Conservation (phyloP, 306 rosid genomes). For the Psophocarpus tetragonolobus region DNA sequence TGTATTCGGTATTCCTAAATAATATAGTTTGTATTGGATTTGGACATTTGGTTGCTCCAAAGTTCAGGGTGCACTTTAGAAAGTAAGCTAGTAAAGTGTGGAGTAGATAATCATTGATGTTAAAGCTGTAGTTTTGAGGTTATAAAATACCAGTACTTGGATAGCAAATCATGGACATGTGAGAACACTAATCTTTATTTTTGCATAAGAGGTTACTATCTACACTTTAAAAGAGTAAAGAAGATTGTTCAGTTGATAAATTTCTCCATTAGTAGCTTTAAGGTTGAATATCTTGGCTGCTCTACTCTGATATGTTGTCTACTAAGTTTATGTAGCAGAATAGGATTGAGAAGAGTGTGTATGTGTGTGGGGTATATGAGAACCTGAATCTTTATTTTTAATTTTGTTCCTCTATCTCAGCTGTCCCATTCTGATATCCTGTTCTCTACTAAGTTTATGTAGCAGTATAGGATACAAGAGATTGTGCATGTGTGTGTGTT, state of each 20-base stretch:
- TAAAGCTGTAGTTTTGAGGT: constrained; percentile 1
- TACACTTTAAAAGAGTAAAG: constrained; percentile 14
- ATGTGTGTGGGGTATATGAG: no score
- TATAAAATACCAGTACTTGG: constrained; percentile 6
- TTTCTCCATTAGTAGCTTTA: neutral
- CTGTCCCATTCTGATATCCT: constrained; percentile 3
- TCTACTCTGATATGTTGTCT: constrained; percentile 18
- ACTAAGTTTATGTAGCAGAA: neutral
- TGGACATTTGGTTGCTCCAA: constrained; percentile 3
- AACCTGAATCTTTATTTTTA: no score
- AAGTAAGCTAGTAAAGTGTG: neutral
- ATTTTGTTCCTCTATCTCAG: no score
- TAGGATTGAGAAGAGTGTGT: neutral
- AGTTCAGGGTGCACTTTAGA: neutral
- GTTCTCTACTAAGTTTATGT: neutral
- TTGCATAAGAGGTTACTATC: neutral
- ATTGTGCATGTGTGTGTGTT: neutral
- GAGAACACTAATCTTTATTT: neutral
- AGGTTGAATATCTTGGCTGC: constrained; percentile 13
- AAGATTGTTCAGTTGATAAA: constrained; percentile 6
- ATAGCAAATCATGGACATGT: neutral
- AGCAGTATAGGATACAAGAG: neutral
- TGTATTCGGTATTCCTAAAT: no score
- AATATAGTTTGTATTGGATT: neutral
- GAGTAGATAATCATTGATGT: neutral